phyloP scores from a whole-genome alignment of 176 grass and related monocot species.

The Triticum dicoccoides region DNA sequence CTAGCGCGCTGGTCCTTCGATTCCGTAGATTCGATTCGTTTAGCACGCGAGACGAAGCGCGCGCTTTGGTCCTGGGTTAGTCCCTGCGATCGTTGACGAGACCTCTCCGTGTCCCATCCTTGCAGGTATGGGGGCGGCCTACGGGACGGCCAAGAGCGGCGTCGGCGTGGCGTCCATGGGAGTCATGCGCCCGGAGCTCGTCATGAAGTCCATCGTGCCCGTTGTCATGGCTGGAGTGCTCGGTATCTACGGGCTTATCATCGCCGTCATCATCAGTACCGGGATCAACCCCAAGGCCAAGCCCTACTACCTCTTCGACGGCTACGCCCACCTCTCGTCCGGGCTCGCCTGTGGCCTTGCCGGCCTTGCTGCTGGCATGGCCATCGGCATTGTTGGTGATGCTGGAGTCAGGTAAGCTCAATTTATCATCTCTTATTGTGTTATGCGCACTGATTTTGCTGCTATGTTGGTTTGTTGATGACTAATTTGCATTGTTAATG shows the following conservation, averaged over 20 bases:
- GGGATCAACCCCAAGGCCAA: conserved; percentile 83
- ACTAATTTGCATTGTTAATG: neutral
- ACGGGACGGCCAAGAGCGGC: conserved; percentile 68
- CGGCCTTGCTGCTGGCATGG: conserved; percentile 61
- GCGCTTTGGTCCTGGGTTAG: too few relatives aligned
- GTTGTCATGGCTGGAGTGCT: conserved; percentile 77
- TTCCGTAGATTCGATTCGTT: neutral
- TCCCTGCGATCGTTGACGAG: too few relatives aligned
- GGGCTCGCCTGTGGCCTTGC: conserved; percentile 67
- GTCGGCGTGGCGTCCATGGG: conserved; percentile 72
- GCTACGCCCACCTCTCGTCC: conserved; percentile 60
- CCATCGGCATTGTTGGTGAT: conserved; percentile 69
- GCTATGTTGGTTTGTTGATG: neutral
- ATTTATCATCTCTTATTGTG: neutral
- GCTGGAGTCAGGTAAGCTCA: conserved; percentile 55
- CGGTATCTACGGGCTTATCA: conserved; percentile 72
- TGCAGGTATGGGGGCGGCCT: conserved; percentile 71
- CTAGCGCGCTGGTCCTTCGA: neutral
- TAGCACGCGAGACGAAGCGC: neutral
- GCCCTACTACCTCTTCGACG: conserved; percentile 68
- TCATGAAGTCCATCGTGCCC: conserved; percentile 78
- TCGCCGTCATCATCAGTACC: conserved; percentile 70
- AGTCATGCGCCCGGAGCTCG: conserved; percentile 69
- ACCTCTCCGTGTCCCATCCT: neutral
- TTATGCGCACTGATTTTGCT: neutral